Base-by-base conservation (phyloP, 768 basidiomycete genomes). In the Termitomyces sp. region DNA sequence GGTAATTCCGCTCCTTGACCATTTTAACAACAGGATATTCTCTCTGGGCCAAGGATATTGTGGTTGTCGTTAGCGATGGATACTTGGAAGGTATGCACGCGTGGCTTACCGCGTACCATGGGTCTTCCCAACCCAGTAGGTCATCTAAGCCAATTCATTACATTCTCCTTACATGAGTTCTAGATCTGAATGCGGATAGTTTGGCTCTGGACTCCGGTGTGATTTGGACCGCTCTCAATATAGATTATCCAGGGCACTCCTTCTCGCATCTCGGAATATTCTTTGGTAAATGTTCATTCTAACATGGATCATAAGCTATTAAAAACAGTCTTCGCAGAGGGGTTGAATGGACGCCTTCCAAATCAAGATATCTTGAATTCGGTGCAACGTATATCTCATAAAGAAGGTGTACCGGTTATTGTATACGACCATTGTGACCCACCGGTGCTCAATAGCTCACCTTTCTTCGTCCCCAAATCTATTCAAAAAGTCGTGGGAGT, bases 201-300 rank as follows among this genome's bases (percentile, higher is more conserved):
- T 74, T 97, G 37, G 69, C 74, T 34, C 65, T 90, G 22, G 68
- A 82, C 1, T 91, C 92, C 2, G 95, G 94, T 3, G 88, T 94
- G 6, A 89, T 99, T 42, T 99, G 97, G 97, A 93, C 90, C 1
- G 93, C 93, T 11, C 71, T 99, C 45, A 90, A 89, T 62, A 83
- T 99, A 42, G 97, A 98, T 67, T 98, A 98, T 68, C 92, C 94
- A 0, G 90, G 93, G 0, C 96, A 99, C 70, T 98, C 95, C 0
- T 96, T 98, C 71, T 93, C 90, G 10, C 92, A 98, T 65, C 76
- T 98, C 2, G 96, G 97, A n/a, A 72, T 98, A 10, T 98, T 93
- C 72, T 90, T 88, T 69, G 96, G 96, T 93, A 17, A 53, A 85
- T 64, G 15, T 43, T 50, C 38, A 24, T 40, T 51, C 9, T 14